Evolutionary conservation across 257 asterid species (phyloP).

Genomic region (Mitragyna speciosa): DNA sequence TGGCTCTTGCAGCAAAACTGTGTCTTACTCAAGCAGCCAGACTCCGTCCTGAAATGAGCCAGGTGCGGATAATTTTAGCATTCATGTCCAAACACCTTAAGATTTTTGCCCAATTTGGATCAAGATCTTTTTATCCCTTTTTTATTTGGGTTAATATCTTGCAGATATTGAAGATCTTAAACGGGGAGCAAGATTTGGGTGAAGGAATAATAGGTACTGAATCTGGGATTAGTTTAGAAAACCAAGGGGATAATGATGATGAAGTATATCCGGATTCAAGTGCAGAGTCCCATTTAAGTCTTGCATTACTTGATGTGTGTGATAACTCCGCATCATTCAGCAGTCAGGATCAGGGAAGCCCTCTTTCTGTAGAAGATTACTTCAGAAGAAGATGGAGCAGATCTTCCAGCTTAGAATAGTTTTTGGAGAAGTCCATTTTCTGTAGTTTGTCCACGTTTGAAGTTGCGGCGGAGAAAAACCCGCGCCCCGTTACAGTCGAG

Average conservation of each 20-base stretch:
- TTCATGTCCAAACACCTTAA: background rate
- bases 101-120: background rate
- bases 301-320: slow-evolving; percentile 68
- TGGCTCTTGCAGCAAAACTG: slow-evolving; percentile 68
- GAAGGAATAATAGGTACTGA: slow-evolving; percentile 22
- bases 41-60: slow-evolving; percentile 73
- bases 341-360: slow-evolving; percentile 73
- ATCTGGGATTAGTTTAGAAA: slow-evolving; percentile 27
- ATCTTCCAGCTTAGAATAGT: slow-evolving; percentile 63
- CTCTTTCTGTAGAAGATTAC: slow-evolving; percentile 68
- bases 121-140: background rate
- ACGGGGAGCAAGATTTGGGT: slow-evolving; percentile 42
- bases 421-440: background rate
- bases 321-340: slow-evolving; percentile 61
- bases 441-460: slow-evolving; percentile 19
- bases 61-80: slow-evolving; percentile 36
- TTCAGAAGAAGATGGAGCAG: slow-evolving; percentile 71
- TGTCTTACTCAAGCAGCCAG: slow-evolving; percentile 90
- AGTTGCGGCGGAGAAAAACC: background rate
- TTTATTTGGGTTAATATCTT: background rate
- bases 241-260: slow-evolving; percentile 49
- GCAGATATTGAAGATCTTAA: slow-evolving; percentile 59
- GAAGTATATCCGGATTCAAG: slow-evolving; percentile 88
- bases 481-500: background rate
- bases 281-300: slow-evolving; percentile 74